A percentile compares a stretch with the other conserved stretches of the same genome.
These are phyloP conservation scores for Arabis hirsuta DNA, from an alignment of 345 rosid species.

Conservation along the genomic window DNA sequence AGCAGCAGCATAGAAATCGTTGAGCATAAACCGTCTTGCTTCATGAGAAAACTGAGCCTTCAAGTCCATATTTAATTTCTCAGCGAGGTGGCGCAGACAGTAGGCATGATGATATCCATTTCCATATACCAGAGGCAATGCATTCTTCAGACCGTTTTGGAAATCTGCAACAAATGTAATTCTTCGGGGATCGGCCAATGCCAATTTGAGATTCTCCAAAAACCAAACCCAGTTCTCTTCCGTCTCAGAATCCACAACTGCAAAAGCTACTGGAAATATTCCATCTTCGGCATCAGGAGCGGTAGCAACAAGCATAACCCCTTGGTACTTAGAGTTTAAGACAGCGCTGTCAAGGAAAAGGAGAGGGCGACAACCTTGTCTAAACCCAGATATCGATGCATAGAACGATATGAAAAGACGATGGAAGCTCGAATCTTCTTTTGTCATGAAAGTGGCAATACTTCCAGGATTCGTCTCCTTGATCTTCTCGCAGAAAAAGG, in stretches of 20 bases:
- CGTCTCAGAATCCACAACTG: conserved; percentile 73
- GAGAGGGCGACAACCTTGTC: conserved; percentile 91
- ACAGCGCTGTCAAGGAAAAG: conserved; percentile 71
- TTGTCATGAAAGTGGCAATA: conserved; percentile 68
- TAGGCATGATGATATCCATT: conserved; percentile 66
- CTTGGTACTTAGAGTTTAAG: conserved; percentile 82
- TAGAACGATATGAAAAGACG: conserved; percentile 82
- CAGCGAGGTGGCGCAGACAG: conserved; percentile 78
- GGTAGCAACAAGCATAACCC: conserved; percentile 68
- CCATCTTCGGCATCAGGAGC: conserved; percentile 84
- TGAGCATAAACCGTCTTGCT: conserved; percentile 78
- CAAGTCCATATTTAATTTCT: conserved; percentile 70
- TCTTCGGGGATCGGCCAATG: conserved; percentile 53
- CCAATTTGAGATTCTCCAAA: conserved; percentile 65
- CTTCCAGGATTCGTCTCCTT: conserved; percentile 95
- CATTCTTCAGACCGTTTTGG: conserved; percentile 68
- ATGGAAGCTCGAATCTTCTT: conserved; percentile 87
- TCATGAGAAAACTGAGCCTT: conserved; percentile 91
- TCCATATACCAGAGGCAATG: conserved; percentile 64
- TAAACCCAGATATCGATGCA: conserved; percentile 77
- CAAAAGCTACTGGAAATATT: conserved; percentile 79
- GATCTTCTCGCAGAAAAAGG: conserved; percentile 81
- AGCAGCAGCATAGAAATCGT: conserved; percentile 82
- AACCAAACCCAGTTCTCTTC: conserved; percentile 95
- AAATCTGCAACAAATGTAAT: conserved; percentile 85